A percentile compares a stretch with the other conserved stretches of the same genome.
Conservation (phyloP, 1,284 basidiomycete species). For the Mrakiaceae sp. region DNA sequence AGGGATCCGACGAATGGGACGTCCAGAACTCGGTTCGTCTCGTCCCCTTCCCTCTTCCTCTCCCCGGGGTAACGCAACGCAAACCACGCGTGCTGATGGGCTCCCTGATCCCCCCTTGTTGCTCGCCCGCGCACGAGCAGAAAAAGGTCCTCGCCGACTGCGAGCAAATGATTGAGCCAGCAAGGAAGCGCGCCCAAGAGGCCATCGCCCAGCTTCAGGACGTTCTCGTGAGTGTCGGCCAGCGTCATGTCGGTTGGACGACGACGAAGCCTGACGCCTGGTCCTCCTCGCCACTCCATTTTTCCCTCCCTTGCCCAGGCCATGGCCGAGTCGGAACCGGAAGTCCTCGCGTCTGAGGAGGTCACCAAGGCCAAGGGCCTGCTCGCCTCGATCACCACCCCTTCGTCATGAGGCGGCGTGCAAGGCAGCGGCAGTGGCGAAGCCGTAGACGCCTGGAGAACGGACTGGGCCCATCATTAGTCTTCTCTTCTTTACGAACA, state of each 20-base stretch:
- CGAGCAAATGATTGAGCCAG: constrained; percentile 21
- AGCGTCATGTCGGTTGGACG: no score
- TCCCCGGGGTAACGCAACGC: not conserved
- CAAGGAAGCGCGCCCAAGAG: constrained; percentile 18
- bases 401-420: no score
- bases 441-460: no score
- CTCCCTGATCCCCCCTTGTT: not conserved
- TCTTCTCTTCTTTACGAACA: no score
- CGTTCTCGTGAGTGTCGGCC: constrained; percentile 17
- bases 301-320: not conserved
- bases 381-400: not conserved
- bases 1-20: constrained; percentile 16
- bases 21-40: constrained; percentile 14
- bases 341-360: constrained; percentile 14
- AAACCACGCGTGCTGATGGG: not conserved
- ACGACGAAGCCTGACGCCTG: not conserved
- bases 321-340: constrained; percentile 12
- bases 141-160: constrained; percentile 22
- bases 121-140: not conserved
- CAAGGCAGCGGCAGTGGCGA: no score
- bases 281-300: not conserved
- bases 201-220: constrained; percentile 19
- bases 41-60: not conserved
- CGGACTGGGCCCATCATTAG: no score
- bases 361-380: constrained; percentile 9